Evolutionary conservation across 2,329 filamentous ascomycete genomes (phyloP), one percentile per base, ranked within the genome.

Genomic region (Nemania abortiva): DNA sequence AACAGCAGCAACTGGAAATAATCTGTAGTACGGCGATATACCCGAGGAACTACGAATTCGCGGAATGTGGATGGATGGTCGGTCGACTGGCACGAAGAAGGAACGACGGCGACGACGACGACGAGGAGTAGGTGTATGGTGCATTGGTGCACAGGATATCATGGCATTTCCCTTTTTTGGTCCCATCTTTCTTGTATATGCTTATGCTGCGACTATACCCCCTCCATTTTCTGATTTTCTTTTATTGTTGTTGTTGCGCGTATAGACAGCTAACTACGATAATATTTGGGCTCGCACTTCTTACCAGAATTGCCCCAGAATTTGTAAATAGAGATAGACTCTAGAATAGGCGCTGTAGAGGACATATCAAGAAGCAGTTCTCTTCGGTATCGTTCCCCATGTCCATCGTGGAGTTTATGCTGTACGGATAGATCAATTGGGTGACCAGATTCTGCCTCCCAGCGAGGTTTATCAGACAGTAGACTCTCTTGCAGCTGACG

Each of bases 121-220:
- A 61, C 4, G 34, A 34, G 50, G 56, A 59, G 18, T 39, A 18
- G 50, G 34, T 31, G 37, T 13, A 7, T 47, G 50, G 10, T 11
- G 24, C 53, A 22, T 59, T 27, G 47, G 49, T 53, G 45, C 22
- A 45, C 29, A 11, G 24, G 20, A 53, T 52, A 34, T 34, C 20
- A 49, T 54, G 31, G 53, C 47, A 29, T 68, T 55, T 37, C 60
- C 22, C 18, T 68, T 65, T 18, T 65, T 27, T 20, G 39, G 31
- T 53, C 18, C 3, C 50, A 34, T 66, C 53, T 37, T 62, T 69
- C 20, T 63, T 68, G 68, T 67, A 70, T 62, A 68, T 70, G 13
- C 45, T 66, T 34, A 37, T 15, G 42, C 47, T 52, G 68, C 68
- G 64, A 62, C 20, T 70, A 70, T 70, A 70, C 68, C 68, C 68